Conservation (phyloP, 2,329 filamentous ascomycete genomes). For the Phoma sp. region DNA sequence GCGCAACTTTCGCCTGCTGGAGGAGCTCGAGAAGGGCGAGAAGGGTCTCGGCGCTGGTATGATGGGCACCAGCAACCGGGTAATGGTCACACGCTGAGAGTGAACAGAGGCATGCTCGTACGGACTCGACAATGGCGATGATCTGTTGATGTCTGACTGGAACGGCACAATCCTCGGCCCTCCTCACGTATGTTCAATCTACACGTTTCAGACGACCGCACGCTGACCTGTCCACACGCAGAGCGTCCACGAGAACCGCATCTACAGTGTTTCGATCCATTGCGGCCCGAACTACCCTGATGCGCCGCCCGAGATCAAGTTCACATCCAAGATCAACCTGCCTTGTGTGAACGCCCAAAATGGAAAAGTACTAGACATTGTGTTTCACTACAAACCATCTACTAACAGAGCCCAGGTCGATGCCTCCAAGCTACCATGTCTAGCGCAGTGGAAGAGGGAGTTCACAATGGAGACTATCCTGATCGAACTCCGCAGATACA, state of each 20-base stretch:
- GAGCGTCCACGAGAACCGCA: slow-evolving; percentile 98
- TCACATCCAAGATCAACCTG: slow-evolving; percentile 94
- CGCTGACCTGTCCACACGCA: slow-evolving; percentile 45
- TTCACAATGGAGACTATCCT: slow-evolving; percentile 95
- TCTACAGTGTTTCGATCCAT: slow-evolving; percentile 97
- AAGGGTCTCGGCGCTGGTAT: slow-evolving; percentile 91
- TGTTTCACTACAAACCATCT: neutral
- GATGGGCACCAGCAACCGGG: slow-evolving; percentile 8
- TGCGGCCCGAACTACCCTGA: slow-evolving; percentile 92
- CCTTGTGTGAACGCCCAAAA: slow-evolving; percentile 85
- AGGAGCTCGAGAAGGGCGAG: slow-evolving; percentile 98
- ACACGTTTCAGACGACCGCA: neutral
- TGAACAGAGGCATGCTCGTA: slow-evolving; percentile 90
- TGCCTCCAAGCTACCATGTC: slow-evolving; percentile 79
- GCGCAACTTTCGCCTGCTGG: slow-evolving; percentile 93
- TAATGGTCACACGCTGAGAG: slow-evolving; percentile 18
- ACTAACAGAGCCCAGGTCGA: slow-evolving; percentile 69
- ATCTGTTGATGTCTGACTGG: slow-evolving; percentile 98
- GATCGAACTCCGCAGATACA: slow-evolving; percentile 89
- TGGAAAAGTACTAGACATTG: slow-evolving; percentile 65
- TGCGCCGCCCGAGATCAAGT: slow-evolving; percentile 85
- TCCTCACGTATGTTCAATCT: slow-evolving; percentile 75
- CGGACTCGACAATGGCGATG: slow-evolving; percentile 90
- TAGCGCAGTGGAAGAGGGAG: slow-evolving; percentile 89
- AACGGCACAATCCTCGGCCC: slow-evolving; percentile 97